Percentiles rank a stretch among this genome's conserved stretches.
Evolutionary conservation across 352 stramenopile genomes (phyloP).

Genomic region (Globisporangium spiculum): DNA sequence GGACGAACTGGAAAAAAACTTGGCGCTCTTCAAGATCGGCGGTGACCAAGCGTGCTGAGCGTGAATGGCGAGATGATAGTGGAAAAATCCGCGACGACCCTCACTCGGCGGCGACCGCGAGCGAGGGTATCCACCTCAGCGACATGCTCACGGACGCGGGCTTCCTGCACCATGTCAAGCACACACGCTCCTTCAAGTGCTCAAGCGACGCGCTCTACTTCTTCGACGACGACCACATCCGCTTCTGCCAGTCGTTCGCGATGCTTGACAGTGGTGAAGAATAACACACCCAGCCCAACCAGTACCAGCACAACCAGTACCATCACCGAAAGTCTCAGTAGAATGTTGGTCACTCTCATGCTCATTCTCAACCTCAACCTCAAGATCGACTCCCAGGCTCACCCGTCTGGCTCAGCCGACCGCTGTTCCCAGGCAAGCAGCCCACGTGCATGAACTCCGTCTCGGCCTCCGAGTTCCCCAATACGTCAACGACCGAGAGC

Average conservation of each 20-base stretch:
- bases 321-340: neutral
- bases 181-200: constrained; percentile 33
- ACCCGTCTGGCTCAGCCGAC: neutral
- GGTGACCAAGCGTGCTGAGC: constrained; percentile 16
- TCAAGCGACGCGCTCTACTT: constrained; percentile 34
- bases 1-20: constrained; percentile 11
- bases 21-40: constrained; percentile 19
- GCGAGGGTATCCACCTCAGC: constrained; percentile 40
- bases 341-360: neutral
- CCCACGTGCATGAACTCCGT: neutral
- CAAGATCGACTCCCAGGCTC: neutral
- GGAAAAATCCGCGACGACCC: neutral
- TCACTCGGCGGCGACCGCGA: neutral
- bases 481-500: neutral
- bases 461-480: neutral
- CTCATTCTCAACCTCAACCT: too few species aligned
- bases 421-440: neutral
- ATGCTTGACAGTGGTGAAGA: constrained; percentile 22
- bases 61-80: constrained; percentile 24
- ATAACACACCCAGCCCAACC: neutral
- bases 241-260: constrained; percentile 33
- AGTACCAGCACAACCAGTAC: neutral
- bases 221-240: constrained; percentile 46
- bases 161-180: constrained; percentile 53
- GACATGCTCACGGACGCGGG: constrained; percentile 57